Evolutionary conservation across 2,329 filamentous ascomycete species (phyloP), one percentile per base, ranked within the genome.

Genomic region (Cladophialophora immunda): DNA sequence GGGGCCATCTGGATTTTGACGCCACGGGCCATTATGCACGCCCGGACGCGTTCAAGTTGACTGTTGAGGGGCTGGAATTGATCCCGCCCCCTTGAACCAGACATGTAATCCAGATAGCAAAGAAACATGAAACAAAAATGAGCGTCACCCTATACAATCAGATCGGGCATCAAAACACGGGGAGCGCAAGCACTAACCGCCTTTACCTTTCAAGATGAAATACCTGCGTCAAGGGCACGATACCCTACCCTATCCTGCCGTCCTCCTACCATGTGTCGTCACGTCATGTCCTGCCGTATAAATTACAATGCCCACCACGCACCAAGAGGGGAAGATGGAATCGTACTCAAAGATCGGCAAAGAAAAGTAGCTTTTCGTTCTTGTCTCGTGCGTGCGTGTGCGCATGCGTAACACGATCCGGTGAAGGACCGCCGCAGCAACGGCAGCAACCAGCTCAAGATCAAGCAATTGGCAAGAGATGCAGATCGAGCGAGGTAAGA

Each of bases 21-120:
- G 89, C 92, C 41, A 92, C 88, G 1, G 94, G 94, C 0, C 93
- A 90, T 75, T 97, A 97, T 78, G 94, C 92, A 2, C 85, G 93
- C 76, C 91, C 85, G 69, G 89, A 90, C 75, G 81, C 85, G 17
- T 90, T 90, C 74, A 83, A 83, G 70, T 75, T 90, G 63, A 85
- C 79, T 0, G 87, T 89, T 2, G 83, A 88, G 59, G 87, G 87
- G 0, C 72, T 90, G 72, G 86, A 89, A 74, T 72, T 90, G 56
- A 82, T 80, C 62, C 87, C 87, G 5, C 87, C 87, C n/a, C 85
- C 86, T 17, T 83, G 62, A 69, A 6, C 19, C 11, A 50, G 45
- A 5, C 17, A 25, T 50, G 27, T 27, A 27, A 22, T 7, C 19
- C 4, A n/a, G 4, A 2, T 41, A 2, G n/a, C 1, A n/a, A 15